phyloP scores from a whole-genome alignment of 768 basidiomycete species.

The Phylloporus sp. region DNA sequence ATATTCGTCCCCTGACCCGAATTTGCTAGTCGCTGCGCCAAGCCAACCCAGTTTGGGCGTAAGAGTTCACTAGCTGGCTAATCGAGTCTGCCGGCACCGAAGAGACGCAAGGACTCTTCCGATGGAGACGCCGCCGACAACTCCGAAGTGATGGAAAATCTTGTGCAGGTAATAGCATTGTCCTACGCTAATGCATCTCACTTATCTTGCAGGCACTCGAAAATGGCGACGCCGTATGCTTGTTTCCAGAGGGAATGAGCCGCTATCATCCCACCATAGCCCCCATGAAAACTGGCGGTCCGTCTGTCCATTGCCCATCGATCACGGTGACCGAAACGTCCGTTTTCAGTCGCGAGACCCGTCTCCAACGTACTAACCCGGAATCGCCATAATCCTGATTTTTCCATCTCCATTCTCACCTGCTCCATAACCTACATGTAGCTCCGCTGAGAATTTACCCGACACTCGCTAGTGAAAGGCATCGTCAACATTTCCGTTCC shows the following conservation, averaged over 20 bases:
- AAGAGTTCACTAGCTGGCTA: conserved; percentile 83
- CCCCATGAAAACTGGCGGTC: conserved; percentile 83
- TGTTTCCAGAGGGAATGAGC: conserved; percentile 86
- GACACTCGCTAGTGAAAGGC: conserved; percentile 40
- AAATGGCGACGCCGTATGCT: conserved; percentile 69
- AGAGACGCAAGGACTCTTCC: conserved; percentile 64
- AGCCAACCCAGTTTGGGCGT: conserved; percentile 80
- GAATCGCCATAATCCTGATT: conserved; percentile 61
- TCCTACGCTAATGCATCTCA: conserved; percentile 6
- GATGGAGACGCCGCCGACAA: conserved; percentile 59
- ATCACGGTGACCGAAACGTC: conserved; percentile 1
- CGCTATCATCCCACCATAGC: conserved; percentile 84
- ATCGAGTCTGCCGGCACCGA: conserved; percentile 84
- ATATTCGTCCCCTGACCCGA: conserved; percentile 4
- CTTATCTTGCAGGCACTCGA: conserved; percentile 55
- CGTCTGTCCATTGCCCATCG: conserved; percentile 8
- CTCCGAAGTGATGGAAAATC: conserved; percentile 56
- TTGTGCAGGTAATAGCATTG: conserved; percentile 50
- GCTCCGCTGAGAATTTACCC: conserved; percentile 6
- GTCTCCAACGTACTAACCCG: conserved; percentile 72
- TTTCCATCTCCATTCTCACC: conserved; percentile 67
- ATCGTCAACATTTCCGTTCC: conserved; percentile 81
- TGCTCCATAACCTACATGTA: conserved; percentile 84
- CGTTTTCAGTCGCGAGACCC: conserved; percentile 62
- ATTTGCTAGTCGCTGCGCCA: conserved; percentile 65